These are phyloP conservation scores for Pyrenula massariospora DNA, from an alignment of 495 filamentous ascomycete genomes.

Conservation along the genomic window DNA sequence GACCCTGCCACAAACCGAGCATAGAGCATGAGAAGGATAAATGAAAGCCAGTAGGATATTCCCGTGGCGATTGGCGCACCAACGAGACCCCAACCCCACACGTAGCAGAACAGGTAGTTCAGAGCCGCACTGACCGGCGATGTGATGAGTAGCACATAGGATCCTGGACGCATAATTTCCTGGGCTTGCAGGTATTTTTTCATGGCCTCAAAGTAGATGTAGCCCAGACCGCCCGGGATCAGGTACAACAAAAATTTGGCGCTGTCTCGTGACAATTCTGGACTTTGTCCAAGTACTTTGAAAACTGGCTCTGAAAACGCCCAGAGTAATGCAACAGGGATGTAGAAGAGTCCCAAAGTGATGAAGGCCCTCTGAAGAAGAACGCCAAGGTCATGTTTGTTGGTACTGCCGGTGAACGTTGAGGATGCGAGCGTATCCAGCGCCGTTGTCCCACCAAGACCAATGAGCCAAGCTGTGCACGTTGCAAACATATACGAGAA, in stretches of 20 bases:
- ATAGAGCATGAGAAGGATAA: slow-evolving; percentile 66
- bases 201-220: slow-evolving; percentile 83
- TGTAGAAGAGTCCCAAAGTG: slow-evolving; percentile 61
- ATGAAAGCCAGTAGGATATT: slow-evolving; percentile 80
- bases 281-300: slow-evolving; percentile 63
- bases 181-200: slow-evolving; percentile 93
- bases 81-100: slow-evolving; percentile 54
- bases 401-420: slow-evolving; percentile 73
- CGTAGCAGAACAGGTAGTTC: slow-evolving; percentile 74
- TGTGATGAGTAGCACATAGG: slow-evolving; percentile 75
- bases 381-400: slow-evolving; percentile 73
- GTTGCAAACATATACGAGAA: slow-evolving; percentile 94
- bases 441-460: slow-evolving; percentile 82
- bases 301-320: slow-evolving; percentile 68
- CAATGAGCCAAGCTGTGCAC: slow-evolving; percentile 84
- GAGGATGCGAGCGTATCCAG: slow-evolving; percentile 80
- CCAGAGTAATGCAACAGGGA: slow-evolving; percentile 69
- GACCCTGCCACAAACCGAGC: slow-evolving; percentile 59
- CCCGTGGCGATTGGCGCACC: slow-evolving; percentile 78
- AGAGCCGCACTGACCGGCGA: slow-evolving; percentile 67
- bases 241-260: slow-evolving; percentile 65
- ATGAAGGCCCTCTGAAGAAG: slow-evolving; percentile 72
- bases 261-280: slow-evolving; percentile 63
- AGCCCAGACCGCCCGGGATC: slow-evolving; percentile 77
- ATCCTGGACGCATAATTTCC: slow-evolving; percentile 80